Percentiles rank a stretch among this genome's conserved stretches.
Conservation (phyloP, 78 protist genomes). For the Dictyostelium intermedium region DNA sequence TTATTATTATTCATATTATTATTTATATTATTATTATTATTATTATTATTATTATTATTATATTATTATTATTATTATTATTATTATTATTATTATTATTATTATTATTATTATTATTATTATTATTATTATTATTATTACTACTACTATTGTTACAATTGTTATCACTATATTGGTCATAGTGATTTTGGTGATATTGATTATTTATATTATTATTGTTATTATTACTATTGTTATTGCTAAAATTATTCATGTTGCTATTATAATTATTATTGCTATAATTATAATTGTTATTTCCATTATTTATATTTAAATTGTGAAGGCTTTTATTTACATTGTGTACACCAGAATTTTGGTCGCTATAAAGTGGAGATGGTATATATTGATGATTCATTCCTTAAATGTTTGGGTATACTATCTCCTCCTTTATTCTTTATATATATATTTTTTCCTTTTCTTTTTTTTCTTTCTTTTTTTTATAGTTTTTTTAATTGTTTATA, state of each 20-base stretch:
- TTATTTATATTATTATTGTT: neutral
- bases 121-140: no score
- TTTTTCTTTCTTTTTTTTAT: neutral
- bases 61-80: neutral
- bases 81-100: no score
- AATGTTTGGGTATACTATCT: neutral
- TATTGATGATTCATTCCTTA: slow-evolving; percentile 5
- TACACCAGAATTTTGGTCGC: neutral
- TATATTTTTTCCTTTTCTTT: neutral
- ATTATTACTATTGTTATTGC: no score
- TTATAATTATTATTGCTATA: neutral
- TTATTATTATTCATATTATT: no score
- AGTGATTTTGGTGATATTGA: neutral
- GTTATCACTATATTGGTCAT: neutral
- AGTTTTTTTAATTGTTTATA: neutral
- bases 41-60: neutral
- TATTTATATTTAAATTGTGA: neutral
- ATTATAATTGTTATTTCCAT: neutral
- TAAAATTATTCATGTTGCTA: no score
- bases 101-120: no score
- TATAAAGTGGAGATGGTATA: neutral
- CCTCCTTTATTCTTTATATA: neutral
- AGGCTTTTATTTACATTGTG: neutral
- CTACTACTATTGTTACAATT: no score
- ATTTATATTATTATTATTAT: neutral